phyloP scores from a whole-genome alignment of 176 grass and related monocot genomes.

The Phoenix roebelenii region DNA sequence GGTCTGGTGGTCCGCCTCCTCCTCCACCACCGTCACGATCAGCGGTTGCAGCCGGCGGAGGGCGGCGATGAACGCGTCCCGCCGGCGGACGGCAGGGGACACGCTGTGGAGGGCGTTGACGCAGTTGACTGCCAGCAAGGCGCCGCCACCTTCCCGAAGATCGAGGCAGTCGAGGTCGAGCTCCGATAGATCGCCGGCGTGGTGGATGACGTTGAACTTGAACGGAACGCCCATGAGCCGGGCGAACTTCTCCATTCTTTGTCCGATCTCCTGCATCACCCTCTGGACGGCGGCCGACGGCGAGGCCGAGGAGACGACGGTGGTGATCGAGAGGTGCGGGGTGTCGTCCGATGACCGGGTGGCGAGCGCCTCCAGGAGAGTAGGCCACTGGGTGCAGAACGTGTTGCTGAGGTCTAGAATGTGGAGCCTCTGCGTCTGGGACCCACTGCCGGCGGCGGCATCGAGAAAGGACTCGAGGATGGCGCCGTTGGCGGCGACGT shows the following conservation, averaged over 20 bases:
- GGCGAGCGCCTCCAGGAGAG: slow-evolving; percentile 83
- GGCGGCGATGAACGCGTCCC: slow-evolving; percentile 43
- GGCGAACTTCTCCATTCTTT: slow-evolving; percentile 97
- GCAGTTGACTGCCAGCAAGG: slow-evolving; percentile 68
- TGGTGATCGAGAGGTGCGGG: slow-evolving; percentile 90
- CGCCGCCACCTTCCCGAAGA: slow-evolving; percentile 34
- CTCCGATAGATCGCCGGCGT: slow-evolving; percentile 63
- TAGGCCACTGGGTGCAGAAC: slow-evolving; percentile 99
- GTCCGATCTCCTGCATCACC: slow-evolving; percentile 93
- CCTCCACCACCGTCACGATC: slow-evolving; percentile 78
- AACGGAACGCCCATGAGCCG: slow-evolving; percentile 97
- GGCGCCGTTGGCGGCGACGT: slow-evolving; percentile 93
- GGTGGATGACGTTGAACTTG: slow-evolving; percentile 75
- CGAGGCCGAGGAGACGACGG: slow-evolving; percentile 52
- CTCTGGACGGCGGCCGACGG: slow-evolving; percentile 54
- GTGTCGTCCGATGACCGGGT: slow-evolving; percentile 93
- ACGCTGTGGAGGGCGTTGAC: slow-evolving; percentile 63
- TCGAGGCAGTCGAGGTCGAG: slow-evolving; percentile 75
- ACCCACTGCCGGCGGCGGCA: slow-evolving; percentile 23
- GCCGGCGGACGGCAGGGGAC: slow-evolving; percentile 33
- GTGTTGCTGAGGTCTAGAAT: slow-evolving; percentile 98
- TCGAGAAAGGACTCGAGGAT: slow-evolving; percentile 96
- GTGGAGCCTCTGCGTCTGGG: slow-evolving; percentile 54
- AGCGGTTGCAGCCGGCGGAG: slow-evolving; percentile 58
- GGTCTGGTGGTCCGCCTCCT: slow-evolving; percentile 59